Percentiles rank a stretch among this genome's conserved stretches.
These are phyloP conservation scores for Trametes pubescens DNA, from an alignment of 1,284 basidiomycete species.

Conservation along the genomic window DNA sequence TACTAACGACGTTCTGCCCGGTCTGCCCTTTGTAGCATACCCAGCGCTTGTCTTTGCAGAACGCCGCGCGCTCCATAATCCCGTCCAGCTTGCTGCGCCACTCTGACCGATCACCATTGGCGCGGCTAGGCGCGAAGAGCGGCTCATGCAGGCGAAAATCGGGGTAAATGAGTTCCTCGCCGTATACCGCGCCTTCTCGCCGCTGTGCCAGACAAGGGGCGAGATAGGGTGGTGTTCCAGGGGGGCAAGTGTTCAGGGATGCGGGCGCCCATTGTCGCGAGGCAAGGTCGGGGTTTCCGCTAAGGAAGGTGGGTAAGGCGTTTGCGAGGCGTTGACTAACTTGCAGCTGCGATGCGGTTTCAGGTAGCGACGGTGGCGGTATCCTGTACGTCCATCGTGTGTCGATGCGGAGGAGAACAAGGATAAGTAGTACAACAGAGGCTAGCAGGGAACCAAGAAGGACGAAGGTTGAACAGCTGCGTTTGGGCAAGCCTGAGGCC, in stretches of 20 bases:
- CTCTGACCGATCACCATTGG: not conserved
- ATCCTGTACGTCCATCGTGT: not conserved
- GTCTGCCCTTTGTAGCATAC: conserved; percentile 20
- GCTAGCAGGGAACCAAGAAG: not conserved
- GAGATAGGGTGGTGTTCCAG: conserved; percentile 4
- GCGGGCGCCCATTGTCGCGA: conserved; percentile 9
- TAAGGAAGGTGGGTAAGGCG: conserved; percentile 3
- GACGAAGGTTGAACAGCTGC: not conserved
- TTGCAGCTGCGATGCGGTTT: not conserved
- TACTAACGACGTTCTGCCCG: conserved; percentile 20
- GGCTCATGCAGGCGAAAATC: conserved; percentile 21
- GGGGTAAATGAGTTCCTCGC: conserved; percentile 23
- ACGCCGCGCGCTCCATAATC: conserved; percentile 16
- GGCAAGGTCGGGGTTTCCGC: not conserved
- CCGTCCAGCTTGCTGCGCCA: conserved; percentile 14
- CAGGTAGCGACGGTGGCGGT: not conserved
- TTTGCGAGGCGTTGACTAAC: not conserved
- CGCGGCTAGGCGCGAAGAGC: conserved; percentile 11
- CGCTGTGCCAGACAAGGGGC: conserved; percentile 17
- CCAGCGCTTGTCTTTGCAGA: conserved; percentile 16
- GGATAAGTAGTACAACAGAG: not conserved
- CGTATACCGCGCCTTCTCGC: conserved; percentile 10
- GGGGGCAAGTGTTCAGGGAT: conserved; percentile 3
- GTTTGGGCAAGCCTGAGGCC: not conserved
- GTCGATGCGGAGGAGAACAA: not conserved